Base-by-base conservation (phyloP, 1,284 basidiomycete species). In the Trametes polyzona region DNA sequence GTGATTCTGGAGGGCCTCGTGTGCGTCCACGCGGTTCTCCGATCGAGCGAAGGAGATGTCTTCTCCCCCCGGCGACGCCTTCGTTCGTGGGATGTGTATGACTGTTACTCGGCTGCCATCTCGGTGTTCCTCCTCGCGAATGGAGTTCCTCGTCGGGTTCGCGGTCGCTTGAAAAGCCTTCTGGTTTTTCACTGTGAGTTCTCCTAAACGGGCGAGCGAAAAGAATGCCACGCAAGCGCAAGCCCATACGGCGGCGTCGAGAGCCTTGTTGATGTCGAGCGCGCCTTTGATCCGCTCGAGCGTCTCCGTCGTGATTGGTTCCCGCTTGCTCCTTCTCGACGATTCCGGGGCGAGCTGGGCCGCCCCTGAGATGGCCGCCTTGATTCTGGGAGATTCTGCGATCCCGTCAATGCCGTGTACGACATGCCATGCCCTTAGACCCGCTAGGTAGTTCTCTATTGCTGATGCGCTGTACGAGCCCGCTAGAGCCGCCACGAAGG, bases 161-260 rank as follows among this genome's bases (percentile, higher is more conserved):
- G 1, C 21, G 14, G 23, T 17, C 3, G 33, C 4, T 27, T 72
- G 42, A 43, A 76, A 79, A 1, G 41, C 49, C 0, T 59, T 54
- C 0, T 74, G 61, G 1, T 17, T 63, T 0, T 52, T 64, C 0
- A 78, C 66, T 0, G 73, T 75, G 43, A 78, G 69, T 47, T 80
- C 76, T 0, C 74, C 75, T 0, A 73, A 12, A 0, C 73, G 52
- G 0, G 73, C 68, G 0, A 66, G 57, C 0, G 61, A 55, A 23
- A 65, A 79, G 61, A 79, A 78, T 9, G 57, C 52, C 0, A 71
- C 69, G 0, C 72, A 73, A 0, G 73, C 62, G 44, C 74, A 77
- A 0, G 71, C 67, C 27, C 54, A 71, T 0, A 73, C 63, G 0
- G 76, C 73, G 0, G 69, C 67, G 32, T 78, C 68, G 0, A 76